Percentiles rank a stretch among this genome's conserved stretches.
phyloP scores from a whole-genome alignment of 1,284 basidiomycete species.

The Sanghuangporus weigelae region DNA sequence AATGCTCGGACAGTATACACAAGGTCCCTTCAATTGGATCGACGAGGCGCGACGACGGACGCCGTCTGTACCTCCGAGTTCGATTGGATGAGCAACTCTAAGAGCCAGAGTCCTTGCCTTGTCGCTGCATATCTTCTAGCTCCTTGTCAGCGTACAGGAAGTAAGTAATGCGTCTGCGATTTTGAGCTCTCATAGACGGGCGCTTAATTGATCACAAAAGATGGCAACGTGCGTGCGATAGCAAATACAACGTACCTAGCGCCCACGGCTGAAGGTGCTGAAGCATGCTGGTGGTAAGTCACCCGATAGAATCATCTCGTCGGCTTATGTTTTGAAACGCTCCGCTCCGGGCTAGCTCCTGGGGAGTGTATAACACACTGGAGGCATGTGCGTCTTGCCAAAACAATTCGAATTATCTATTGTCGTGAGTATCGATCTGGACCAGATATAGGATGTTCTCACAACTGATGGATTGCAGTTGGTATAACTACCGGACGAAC shows the following conservation, averaged over 20 bases:
- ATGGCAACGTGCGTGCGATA: background rate
- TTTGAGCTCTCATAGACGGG: background rate
- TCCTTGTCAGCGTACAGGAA: background rate
- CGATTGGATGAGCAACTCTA: conserved; percentile 1
- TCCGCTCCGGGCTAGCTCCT: background rate
- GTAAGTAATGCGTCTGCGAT: background rate
- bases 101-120: background rate
- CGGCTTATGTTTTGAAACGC: no score
- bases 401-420: background rate
- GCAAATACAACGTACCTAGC: background rate
- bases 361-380: conserved; percentile 15
- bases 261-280: background rate
- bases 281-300: background rate
- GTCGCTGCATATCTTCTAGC: background rate
- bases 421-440: background rate
- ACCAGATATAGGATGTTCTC: background rate
- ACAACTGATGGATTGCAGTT: background rate
- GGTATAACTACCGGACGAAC: conserved; percentile 3
- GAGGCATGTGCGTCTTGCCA: conserved; percentile 16
- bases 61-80: background rate
- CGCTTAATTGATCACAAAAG: background rate
- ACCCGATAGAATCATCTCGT: no score
- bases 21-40: background rate
- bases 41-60: background rate
- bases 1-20: background rate